phyloP scores from a whole-genome alignment of 2,329 filamentous ascomycete genomes.

The Didymella glomerata region DNA sequence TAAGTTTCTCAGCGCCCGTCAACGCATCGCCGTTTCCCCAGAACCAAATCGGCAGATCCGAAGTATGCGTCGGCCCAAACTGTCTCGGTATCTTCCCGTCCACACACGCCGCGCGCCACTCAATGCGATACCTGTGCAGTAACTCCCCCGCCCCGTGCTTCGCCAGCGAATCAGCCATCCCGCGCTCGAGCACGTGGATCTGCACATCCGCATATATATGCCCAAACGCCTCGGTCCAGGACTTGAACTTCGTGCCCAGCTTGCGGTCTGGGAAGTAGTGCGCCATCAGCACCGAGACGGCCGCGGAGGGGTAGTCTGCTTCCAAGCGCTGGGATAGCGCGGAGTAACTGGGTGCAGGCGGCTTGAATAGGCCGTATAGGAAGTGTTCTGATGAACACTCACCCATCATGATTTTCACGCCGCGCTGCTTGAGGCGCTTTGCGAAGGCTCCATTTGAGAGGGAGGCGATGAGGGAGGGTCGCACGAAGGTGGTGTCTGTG shows the following conservation, averaged over 20 bases:
- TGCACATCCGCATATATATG: conserved; percentile 65
- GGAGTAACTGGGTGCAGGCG: conserved; percentile 54
- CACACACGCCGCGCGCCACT: conserved; percentile 61
- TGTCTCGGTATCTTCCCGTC: conserved; percentile 53
- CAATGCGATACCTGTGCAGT: conserved; percentile 62
- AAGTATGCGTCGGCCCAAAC: conserved; percentile 64
- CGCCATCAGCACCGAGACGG: conserved; percentile 55
- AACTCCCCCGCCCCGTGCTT: conserved; percentile 55
- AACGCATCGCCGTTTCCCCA: conserved; percentile 60
- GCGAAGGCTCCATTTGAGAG: conserved; percentile 62
- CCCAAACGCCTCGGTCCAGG: conserved; percentile 64
- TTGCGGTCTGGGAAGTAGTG: conserved; percentile 55
- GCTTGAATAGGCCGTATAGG: conserved; percentile 61
- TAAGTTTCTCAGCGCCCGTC: conserved; percentile 54
- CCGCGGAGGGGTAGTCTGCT: conserved; percentile 61
- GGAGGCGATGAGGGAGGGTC: conserved; percentile 53
- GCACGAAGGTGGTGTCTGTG: conserved; percentile 60
- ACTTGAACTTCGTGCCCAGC: conserved; percentile 52
- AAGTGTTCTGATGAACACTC: conserved; percentile 64
- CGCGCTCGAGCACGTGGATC: conserved; percentile 62
- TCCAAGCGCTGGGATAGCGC: conserved; percentile 58
- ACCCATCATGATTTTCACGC: conserved; percentile 61
- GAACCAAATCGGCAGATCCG: conserved; percentile 65
- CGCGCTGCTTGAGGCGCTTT: conserved; percentile 53
- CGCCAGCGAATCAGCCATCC: conserved; percentile 58